Evolutionary conservation across 441 rosid genomes (phyloP).

Genomic region (Eutrema salsugineum): DNA sequence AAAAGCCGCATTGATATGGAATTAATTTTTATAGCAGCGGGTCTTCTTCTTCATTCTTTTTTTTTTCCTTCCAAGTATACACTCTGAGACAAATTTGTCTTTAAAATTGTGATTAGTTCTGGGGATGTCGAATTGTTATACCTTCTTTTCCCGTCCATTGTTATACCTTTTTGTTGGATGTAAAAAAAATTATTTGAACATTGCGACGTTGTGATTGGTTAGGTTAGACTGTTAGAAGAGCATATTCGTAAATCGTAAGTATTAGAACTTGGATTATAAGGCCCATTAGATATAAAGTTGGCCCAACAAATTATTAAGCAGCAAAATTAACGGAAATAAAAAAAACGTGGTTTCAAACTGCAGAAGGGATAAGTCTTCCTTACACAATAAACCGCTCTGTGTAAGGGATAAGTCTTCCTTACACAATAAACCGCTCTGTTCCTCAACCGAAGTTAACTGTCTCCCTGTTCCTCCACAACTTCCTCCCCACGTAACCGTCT

Average conservation of each 20-base stretch:
- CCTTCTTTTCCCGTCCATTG: not conserved
- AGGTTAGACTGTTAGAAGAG: no score
- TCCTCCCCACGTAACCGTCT: conserved; percentile 26
- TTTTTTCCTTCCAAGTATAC: not conserved
- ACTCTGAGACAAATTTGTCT: not conserved
- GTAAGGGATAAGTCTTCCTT: not conserved
- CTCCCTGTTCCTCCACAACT: conserved; percentile 29
- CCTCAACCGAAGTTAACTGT: conserved; percentile 32
- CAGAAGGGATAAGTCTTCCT: not conserved
- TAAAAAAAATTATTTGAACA: not conserved
- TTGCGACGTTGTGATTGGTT: not conserved
- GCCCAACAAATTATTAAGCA: conserved; percentile 4
- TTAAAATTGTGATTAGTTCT: not conserved
- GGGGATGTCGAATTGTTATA: not conserved
- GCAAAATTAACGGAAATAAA: not conserved
- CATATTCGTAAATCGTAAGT: no score
- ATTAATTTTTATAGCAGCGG: not conserved
- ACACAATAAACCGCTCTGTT: conserved; percentile 24
- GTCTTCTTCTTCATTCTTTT: not conserved
- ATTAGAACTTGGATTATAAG: not conserved
- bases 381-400: conserved; percentile 24
- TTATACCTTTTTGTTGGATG: not conserved
- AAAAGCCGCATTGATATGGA: not conserved
- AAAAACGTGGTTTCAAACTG: conserved; percentile 4
- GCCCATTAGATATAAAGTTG: not conserved